Evolutionary conservation across 768 basidiomycete genomes (phyloP).

Genomic region (Crepidotus variabilis): DNA sequence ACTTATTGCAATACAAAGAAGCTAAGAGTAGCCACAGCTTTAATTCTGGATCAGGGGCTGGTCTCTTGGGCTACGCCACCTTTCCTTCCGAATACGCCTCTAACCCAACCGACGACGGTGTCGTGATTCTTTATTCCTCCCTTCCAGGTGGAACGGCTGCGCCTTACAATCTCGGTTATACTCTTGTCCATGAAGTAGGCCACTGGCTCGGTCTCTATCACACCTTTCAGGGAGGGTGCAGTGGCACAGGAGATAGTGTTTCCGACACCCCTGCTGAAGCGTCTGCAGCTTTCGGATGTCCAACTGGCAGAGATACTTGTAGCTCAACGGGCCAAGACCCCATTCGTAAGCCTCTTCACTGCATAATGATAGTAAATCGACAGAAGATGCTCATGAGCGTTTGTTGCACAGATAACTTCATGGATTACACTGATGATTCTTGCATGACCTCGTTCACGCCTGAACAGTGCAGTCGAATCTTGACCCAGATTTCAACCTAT

Average conservation of each 20-base stretch:
- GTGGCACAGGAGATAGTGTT: constrained; percentile 36
- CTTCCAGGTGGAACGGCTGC: constrained; percentile 27
- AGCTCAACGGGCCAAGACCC: constrained; percentile 38
- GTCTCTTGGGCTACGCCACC: constrained; percentile 47
- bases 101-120: constrained; percentile 40
- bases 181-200: constrained; percentile 25
- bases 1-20: background rate
- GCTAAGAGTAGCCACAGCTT: constrained; percentile 24
- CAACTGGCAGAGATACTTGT: constrained; percentile 32
- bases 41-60: constrained; percentile 31
- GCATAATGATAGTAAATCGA: too few relatives aligned
- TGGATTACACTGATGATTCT: constrained; percentile 49
- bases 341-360: constrained; percentile 29
- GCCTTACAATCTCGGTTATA: constrained; percentile 28
- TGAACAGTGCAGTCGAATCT: constrained; percentile 34
- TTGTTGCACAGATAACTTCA: constrained; percentile 39
- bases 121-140: constrained; percentile 15
- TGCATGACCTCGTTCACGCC: constrained; percentile 49
- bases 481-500: constrained; percentile 28
- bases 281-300: constrained; percentile 39
- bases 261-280: constrained; percentile 45
- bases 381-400: background rate
- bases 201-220: constrained; percentile 35
- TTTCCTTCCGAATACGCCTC: constrained; percentile 37
- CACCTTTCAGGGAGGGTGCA: constrained; percentile 47